These are phyloP conservation scores for Phaeosphaeria sp. DNA, from an alignment of 2,329 filamentous ascomycete species.

Conservation along the genomic window DNA sequence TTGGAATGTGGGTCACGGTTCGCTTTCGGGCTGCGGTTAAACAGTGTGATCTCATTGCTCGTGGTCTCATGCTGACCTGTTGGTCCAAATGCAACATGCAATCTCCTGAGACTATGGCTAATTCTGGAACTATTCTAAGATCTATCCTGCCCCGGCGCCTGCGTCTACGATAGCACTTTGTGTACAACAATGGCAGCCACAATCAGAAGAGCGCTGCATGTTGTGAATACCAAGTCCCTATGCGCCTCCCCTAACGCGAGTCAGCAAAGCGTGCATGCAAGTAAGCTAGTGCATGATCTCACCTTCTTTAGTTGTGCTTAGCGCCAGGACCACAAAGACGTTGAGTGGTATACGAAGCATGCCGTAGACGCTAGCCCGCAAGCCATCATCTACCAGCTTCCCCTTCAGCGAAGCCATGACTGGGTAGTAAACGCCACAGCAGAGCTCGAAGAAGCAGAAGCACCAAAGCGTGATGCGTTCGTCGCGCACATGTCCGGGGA, in stretches of 20 bases:
- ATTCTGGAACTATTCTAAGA: background rate
- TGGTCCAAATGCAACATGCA: background rate
- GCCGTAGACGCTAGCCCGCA: slow-evolving; percentile 63
- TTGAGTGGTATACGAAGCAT: slow-evolving; percentile 66
- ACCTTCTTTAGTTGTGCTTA: slow-evolving; percentile 43
- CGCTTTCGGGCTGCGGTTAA: slow-evolving; percentile 4
- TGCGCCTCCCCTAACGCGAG: slow-evolving; percentile 32
- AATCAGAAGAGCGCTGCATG: slow-evolving; percentile 36
- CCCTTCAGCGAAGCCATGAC: slow-evolving; percentile 63
- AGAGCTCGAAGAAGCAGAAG: slow-evolving; percentile 64
- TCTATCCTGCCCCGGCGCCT: background rate
- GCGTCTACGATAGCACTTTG: slow-evolving; percentile 26
- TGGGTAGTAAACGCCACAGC: slow-evolving; percentile 65
- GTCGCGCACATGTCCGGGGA: slow-evolving; percentile 49
- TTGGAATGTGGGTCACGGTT: background rate
- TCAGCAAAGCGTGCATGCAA: slow-evolving; percentile 11
- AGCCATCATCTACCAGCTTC: slow-evolving; percentile 60
- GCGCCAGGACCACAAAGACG: slow-evolving; percentile 41
- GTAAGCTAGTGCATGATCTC: slow-evolving; percentile 4
- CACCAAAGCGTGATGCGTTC: slow-evolving; percentile 61
- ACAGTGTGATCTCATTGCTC: slow-evolving; percentile 14
- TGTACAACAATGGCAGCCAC: slow-evolving; percentile 36
- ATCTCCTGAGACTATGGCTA: background rate
- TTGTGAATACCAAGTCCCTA: slow-evolving; percentile 38
- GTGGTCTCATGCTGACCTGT: slow-evolving; percentile 1